Evolutionary conservation across 768 basidiomycete genomes (phyloP).

Genomic region (Daedaleopsis sinensis): DNA sequence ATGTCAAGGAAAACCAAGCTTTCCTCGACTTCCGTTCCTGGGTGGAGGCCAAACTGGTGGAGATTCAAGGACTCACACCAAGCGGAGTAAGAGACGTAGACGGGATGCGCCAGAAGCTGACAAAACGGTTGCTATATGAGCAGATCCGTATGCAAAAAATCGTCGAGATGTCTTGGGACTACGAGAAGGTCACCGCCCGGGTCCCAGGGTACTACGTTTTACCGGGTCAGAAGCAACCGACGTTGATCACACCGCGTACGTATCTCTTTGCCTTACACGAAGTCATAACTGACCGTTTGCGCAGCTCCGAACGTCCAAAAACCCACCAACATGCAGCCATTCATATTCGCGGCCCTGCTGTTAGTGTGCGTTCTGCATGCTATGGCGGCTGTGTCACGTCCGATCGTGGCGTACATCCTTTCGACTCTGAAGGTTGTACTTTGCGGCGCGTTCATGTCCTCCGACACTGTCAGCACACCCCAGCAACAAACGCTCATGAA

Average conservation of each 20-base stretch:
- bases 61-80: not conserved
- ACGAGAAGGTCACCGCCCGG: not conserved
- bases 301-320: no score
- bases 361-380: constrained; percentile 5
- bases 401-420: not conserved
- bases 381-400: not conserved
- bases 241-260: not conserved
- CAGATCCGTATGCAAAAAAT: not conserved
- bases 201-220: not conserved
- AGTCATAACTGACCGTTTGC: no score
- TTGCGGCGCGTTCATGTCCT: not conserved
- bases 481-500: not conserved
- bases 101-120: not conserved
- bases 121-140: not conserved
- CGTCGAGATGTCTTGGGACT: not conserved
- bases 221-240: not conserved
- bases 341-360: constrained; percentile 3
- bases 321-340: not conserved
- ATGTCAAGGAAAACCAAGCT: not conserved
- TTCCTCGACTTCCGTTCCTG: not conserved
- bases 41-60: not conserved
- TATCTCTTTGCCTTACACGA: not conserved
- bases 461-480: not conserved
- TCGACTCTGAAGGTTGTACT: not conserved
- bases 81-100: not conserved